A percentile compares a stretch with the other conserved stretches of the same genome.
Evolutionary conservation across 306 rosid species (phyloP).

Genomic region (Dryas drummondii): DNA sequence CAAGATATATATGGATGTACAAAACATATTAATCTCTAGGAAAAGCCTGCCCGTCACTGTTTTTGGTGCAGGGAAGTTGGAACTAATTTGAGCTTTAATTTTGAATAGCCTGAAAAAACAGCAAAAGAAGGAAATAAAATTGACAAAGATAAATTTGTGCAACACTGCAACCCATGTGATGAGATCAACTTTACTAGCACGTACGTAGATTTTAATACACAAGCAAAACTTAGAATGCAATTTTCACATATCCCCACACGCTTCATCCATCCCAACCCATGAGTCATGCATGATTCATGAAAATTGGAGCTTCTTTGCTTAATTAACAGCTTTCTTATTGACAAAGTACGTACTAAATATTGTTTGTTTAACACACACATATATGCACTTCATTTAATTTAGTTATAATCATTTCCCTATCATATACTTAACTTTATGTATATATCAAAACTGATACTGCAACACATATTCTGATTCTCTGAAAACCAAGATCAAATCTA

Average conservation of each 20-base stretch:
- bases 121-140: slow-evolving; percentile 17
- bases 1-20: not conserved
- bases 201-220: slow-evolving; percentile 25
- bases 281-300: slow-evolving; percentile 11
- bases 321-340: slow-evolving; percentile 24
- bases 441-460: too few species aligned
- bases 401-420: not conserved
- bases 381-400: not conserved
- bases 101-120: slow-evolving; percentile 11
- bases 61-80: not conserved
- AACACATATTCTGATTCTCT: too few species aligned
- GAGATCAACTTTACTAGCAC: slow-evolving; percentile 33
- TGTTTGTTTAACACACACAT: not conserved
- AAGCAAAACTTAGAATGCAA: slow-evolving; percentile 33
- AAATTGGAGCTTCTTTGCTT: slow-evolving; percentile 45
- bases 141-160: slow-evolving; percentile 19
- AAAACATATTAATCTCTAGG: not conserved
- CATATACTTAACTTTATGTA: not conserved
- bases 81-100: slow-evolving; percentile 7
- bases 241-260: slow-evolving; percentile 53
- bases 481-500: too few species aligned
- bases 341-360: slow-evolving; percentile 9
- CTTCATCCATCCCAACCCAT: slow-evolving; percentile 53
- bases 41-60: not conserved
- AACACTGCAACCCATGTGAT: slow-evolving; percentile 33